Evolutionary conservation across 148 eudicot species (phyloP).

Genomic region (Dysphania ambrosioides): DNA sequence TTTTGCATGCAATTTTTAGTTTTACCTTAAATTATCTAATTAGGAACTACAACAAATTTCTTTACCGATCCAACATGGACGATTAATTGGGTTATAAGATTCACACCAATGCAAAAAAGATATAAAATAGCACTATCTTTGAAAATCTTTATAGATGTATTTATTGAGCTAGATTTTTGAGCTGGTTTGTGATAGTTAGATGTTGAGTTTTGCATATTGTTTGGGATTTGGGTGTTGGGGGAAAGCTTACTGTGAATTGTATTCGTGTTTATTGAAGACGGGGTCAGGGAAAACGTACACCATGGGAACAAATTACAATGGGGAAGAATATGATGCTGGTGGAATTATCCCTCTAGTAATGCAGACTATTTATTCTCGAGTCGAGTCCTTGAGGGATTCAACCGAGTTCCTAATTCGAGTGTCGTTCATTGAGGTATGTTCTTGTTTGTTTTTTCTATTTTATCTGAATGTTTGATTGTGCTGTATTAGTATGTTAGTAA

Average conservation of each 20-base stretch:
- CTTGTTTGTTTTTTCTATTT: neutral
- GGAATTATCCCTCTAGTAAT: slow-evolving; percentile 88
- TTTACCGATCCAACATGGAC: too few relatives aligned
- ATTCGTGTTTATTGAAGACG: slow-evolving; percentile 44
- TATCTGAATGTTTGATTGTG: neutral
- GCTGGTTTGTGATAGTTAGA: neutral
- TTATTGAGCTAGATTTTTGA: neutral
- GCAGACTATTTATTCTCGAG: slow-evolving; percentile 71
- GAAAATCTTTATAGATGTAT: too few relatives aligned
- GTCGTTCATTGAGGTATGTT: slow-evolving; percentile 86
- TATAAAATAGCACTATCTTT: too few relatives aligned
- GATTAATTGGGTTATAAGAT: too few relatives aligned
- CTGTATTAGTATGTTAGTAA: neutral
- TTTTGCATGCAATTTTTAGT: too few relatives aligned
- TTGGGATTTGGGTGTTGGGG: neutral
- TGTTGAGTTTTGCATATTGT: neutral
- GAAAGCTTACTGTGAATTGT: slow-evolving; percentile 7
- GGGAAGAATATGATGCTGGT: slow-evolving; percentile 44
- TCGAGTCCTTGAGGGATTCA: slow-evolving; percentile 48
- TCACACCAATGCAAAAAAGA: too few relatives aligned
- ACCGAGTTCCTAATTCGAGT: slow-evolving; percentile 73
- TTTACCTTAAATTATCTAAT: too few relatives aligned
- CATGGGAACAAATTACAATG: slow-evolving; percentile 93
- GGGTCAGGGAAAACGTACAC: slow-evolving; percentile 98
- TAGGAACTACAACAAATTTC: too few relatives aligned